Conservation (phyloP, 2,329 filamentous ascomycete species). For the Penicillium palitans region DNA sequence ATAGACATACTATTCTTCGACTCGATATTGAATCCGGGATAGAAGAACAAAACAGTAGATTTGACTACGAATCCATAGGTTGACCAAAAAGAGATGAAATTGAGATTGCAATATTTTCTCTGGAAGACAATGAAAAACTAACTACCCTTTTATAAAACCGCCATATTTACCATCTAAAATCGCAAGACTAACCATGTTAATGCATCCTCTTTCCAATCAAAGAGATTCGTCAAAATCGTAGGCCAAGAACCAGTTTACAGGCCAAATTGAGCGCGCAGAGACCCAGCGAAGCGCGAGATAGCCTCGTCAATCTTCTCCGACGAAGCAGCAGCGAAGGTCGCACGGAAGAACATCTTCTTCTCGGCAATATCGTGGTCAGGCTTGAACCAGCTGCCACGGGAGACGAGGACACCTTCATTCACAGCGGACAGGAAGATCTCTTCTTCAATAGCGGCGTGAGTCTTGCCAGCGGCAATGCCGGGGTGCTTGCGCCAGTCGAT, state of each 20-base stretch:
- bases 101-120: background rate
- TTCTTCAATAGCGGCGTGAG: conserved; percentile 66
- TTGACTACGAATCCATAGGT: background rate
- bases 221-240: conserved; percentile 9
- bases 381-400: conserved; percentile 87
- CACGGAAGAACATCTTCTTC: conserved; percentile 77
- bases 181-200: background rate
- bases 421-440: conserved; percentile 79
- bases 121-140: background rate
- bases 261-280: conserved; percentile 64
- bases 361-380: conserved; percentile 64
- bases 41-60: background rate
- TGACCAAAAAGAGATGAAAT: background rate
- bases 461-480: conserved; percentile 37
- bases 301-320: conserved; percentile 69
- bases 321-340: conserved; percentile 82
- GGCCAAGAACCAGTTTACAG: conserved; percentile 32
- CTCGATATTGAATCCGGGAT: background rate
- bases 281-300: conserved; percentile 72
- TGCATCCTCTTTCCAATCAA: background rate
- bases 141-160: background rate
- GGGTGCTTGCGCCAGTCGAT: conserved; percentile 51
- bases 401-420: conserved; percentile 74
- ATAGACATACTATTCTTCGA: background rate
- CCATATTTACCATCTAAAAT: conserved; percentile 2